Conservation (phyloP, 108 stramenopile genomes). For the Skeletonema grethae region DNA sequence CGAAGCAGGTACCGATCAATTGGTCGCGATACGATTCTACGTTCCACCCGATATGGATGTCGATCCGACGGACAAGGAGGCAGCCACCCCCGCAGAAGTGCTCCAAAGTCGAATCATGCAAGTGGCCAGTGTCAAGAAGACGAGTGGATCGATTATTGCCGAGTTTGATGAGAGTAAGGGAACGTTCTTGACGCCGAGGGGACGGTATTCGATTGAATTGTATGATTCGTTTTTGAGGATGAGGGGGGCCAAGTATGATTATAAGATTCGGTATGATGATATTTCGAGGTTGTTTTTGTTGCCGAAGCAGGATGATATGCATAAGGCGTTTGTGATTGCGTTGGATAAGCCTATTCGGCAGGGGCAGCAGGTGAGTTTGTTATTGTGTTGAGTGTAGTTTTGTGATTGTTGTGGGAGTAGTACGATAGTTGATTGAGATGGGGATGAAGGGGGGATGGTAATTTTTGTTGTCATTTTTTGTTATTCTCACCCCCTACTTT, state of each 20-base stretch:
- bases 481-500: too few relatives aligned
- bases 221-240: slow-evolving; percentile 90
- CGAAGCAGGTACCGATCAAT: slow-evolving; percentile 86
- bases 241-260: slow-evolving; percentile 96
- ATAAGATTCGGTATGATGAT: slow-evolving; percentile 97
- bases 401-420: background rate
- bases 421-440: background rate
- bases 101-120: slow-evolving; percentile 81
- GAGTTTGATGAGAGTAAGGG: slow-evolving; percentile 90
- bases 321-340: slow-evolving; percentile 97
- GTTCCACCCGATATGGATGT: slow-evolving; percentile 90
- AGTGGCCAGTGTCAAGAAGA: slow-evolving; percentile 86
- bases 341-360: slow-evolving; percentile 97
- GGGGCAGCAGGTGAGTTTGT: slow-evolving; percentile 85
- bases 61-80: slow-evolving; percentile 79
- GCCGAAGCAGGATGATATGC: slow-evolving; percentile 93
- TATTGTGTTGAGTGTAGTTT: background rate
- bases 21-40: slow-evolving; percentile 91
- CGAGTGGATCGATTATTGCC: slow-evolving; percentile 90
- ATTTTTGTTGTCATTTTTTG: background rate
- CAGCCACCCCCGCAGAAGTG: slow-evolving; percentile 72
- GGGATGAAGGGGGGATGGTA: too few relatives aligned
- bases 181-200: slow-evolving; percentile 96
- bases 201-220: slow-evolving; percentile 94
- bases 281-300: slow-evolving; percentile 94